phyloP scores from a whole-genome alignment of 2,329 filamentous ascomycete genomes.

The Xylaria sp. region DNA sequence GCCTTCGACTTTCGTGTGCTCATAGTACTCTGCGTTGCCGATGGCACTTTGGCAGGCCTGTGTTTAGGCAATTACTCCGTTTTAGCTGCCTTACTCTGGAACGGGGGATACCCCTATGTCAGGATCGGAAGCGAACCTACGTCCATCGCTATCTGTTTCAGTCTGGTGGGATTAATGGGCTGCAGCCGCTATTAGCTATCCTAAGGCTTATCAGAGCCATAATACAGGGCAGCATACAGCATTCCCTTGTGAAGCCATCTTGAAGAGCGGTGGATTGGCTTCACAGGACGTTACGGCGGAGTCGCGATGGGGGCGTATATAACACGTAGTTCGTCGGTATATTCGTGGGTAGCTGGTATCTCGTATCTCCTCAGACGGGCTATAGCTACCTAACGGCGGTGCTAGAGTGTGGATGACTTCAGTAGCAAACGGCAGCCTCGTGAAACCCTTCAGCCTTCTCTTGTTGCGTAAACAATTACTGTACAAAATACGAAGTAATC shows the following conservation, averaged over 20 bases:
- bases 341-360: neutral
- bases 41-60: constrained; percentile 85
- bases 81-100: constrained; percentile 18
- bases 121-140: constrained; percentile 52
- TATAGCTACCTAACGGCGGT: neutral
- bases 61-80: constrained; percentile 25
- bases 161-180: constrained; percentile 75
- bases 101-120: constrained; percentile 4
- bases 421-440: constrained; percentile 12
- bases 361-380: neutral
- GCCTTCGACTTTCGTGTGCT: constrained; percentile 78
- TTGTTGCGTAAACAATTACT: constrained; percentile 18
- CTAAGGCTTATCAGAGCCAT: neutral
- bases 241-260: constrained; percentile 34
- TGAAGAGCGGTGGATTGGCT: constrained; percentile 7
- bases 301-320: neutral
- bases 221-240: constrained; percentile 24
- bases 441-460: constrained; percentile 23
- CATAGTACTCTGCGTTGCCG: constrained; percentile 75
- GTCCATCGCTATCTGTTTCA: constrained; percentile 85
- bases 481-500: neutral
- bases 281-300: constrained; percentile 2
- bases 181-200: constrained; percentile 40
- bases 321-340: neutral
- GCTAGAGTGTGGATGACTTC: neutral